phyloP scores from a whole-genome alignment of 768 basidiomycete genomes.

The Podaxis pistillaris region DNA sequence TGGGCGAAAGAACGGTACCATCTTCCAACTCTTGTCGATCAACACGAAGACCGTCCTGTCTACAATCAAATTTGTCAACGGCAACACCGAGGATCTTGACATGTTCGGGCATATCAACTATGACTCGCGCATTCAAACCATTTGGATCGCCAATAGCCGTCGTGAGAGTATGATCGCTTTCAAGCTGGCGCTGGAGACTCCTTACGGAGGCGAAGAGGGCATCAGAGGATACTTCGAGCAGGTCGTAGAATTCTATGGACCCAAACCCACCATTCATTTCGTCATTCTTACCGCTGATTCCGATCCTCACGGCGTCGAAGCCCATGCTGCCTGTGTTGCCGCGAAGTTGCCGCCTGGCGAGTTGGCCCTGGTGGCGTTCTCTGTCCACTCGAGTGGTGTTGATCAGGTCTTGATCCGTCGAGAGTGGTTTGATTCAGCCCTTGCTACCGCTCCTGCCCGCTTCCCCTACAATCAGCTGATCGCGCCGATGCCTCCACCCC shows the following conservation, averaged over 20 bases:
- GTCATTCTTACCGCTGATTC: constrained; percentile 84
- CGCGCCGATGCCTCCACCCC: constrained; percentile 23
- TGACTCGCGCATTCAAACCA: constrained; percentile 79
- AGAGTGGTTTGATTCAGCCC: constrained; percentile 80
- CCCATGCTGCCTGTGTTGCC: constrained; percentile 79
- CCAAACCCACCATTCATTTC: constrained; percentile 86
- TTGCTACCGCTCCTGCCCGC: constrained; percentile 54
- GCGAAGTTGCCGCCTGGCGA: constrained; percentile 77
- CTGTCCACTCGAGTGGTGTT: constrained; percentile 86
- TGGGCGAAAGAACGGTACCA: constrained; percentile 80
- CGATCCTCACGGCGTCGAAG: constrained; percentile 80
- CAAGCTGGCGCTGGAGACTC: constrained; percentile 67
- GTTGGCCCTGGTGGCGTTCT: constrained; percentile 81
- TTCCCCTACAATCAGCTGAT: constrained; percentile 51
- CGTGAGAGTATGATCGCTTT: constrained; percentile 83
- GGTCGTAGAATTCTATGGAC: constrained; percentile 78
- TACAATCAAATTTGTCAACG: constrained; percentile 76
- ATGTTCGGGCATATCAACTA: constrained; percentile 91
- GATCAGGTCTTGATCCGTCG: constrained; percentile 85
- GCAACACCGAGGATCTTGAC: constrained; percentile 62
- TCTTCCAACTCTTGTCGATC: constrained; percentile 80
- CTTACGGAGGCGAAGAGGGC: constrained; percentile 60
- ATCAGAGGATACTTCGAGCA: constrained; percentile 74
- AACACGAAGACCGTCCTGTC: constrained; percentile 73
- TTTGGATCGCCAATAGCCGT: constrained; percentile 86